Conservation (phyloP, 169 alveolate genomes). For the Eimeria acervulina region DNA sequence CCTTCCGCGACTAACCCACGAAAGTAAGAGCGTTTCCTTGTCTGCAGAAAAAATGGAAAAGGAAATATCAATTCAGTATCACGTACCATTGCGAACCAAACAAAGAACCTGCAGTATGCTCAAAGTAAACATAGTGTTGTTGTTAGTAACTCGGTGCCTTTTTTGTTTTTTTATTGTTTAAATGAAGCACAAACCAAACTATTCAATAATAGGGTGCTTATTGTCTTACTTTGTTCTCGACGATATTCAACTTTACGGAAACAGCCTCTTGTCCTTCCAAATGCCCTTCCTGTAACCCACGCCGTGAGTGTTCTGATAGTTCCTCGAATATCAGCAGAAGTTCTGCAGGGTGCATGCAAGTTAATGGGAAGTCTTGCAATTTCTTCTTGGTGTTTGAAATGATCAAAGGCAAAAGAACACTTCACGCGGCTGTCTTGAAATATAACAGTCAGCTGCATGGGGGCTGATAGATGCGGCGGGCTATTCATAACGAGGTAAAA, state of each 20-base stretch:
- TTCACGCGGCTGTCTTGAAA: background rate
- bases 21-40: background rate
- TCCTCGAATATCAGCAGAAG: background rate
- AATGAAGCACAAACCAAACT: background rate
- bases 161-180: too few relatives aligned
- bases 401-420: background rate
- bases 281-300: background rate
- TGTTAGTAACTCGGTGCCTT: too few relatives aligned
- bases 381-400: background rate
- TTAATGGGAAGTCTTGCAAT: background rate
- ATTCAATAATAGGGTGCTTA: background rate
- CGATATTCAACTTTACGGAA: slow-evolving; percentile 5
- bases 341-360: slow-evolving; percentile 28
- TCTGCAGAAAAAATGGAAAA: background rate
- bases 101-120: background rate
- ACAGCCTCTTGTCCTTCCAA: background rate
- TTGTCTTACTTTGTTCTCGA: background rate
- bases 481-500: background rate
- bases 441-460: background rate
- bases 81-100: background rate
- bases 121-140: too few relatives aligned
- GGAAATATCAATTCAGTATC: background rate
- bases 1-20: background rate
- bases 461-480: background rate
- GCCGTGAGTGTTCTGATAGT: background rate